Evolutionary conservation across 306 rosid species (phyloP).

Genomic region (Gastrolobium villosum): DNA sequence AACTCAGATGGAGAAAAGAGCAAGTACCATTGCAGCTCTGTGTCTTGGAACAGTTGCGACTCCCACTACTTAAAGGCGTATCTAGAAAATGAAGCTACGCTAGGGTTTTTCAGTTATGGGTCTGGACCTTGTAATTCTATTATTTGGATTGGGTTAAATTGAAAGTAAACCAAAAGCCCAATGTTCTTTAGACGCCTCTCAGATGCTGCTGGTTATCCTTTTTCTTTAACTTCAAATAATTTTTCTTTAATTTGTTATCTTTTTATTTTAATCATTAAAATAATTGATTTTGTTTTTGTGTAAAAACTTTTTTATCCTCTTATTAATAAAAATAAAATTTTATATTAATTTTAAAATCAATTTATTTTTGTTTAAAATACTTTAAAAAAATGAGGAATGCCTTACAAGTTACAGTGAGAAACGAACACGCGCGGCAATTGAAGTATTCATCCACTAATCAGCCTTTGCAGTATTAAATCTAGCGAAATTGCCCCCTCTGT

Average conservation of each 20-base stretch:
- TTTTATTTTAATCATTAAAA: no score
- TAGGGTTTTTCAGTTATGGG: slow-evolving; percentile 50
- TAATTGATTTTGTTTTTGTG: no score
- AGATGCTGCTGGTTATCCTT: no score
- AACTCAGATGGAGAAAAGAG: no score
- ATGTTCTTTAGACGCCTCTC: no score
- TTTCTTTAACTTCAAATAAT: no score
- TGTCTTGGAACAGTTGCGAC: neutral
- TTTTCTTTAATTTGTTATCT: no score
- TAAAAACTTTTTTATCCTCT: no score
- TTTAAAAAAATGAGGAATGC: neutral
- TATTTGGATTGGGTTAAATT: neutral
- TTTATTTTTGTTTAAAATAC: no score
- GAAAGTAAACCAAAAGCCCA: neutral
- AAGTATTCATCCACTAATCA: neutral
- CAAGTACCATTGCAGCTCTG: slow-evolving; percentile 44
- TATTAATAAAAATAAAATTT: no score
- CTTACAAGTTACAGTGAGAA: neutral
- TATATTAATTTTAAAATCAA: no score
- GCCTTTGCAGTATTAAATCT: neutral
- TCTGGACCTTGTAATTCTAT: neutral
- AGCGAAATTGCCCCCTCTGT: no score
- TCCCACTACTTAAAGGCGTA: neutral
- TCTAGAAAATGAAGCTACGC: neutral
- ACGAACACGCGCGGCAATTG: neutral